These are phyloP conservation scores for Ganoderma meredithae DNA, from an alignment of 1,284 basidiomycete species.

Conservation along the genomic window DNA sequence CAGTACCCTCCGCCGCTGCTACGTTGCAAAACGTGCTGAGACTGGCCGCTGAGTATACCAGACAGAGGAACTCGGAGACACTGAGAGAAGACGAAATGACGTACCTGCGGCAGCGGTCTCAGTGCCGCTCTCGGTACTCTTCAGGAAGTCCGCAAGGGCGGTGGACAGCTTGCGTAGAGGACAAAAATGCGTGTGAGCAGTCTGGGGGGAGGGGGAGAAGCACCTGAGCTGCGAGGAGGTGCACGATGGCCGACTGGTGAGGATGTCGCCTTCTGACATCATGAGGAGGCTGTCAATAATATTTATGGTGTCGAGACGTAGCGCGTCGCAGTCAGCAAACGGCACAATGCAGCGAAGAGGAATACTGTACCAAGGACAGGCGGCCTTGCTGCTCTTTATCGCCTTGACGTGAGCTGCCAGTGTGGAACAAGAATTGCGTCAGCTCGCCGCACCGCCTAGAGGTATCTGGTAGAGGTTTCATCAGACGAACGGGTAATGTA, in stretches of 20 bases:
- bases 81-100: not conserved
- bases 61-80: not conserved
- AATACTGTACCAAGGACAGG: not conserved
- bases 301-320: not conserved
- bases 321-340: not conserved
- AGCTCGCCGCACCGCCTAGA: not conserved
- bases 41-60: too few species aligned
- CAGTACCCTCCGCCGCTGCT: not conserved
- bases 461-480: not conserved
- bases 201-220: not conserved
- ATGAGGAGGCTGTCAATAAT: not conserved
- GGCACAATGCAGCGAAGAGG: not conserved
- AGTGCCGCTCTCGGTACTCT: not conserved
- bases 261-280: not conserved
- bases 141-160: not conserved
- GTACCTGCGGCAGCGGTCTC: not conserved
- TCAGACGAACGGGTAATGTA: not conserved
- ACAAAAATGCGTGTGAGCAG: not conserved
- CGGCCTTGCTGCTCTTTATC: not conserved
- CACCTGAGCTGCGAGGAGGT: not conserved
- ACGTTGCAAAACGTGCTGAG: not conserved
- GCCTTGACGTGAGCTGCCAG: not conserved
- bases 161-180: not conserved
- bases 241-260: not conserved
- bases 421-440: not conserved